Percentiles rank a stretch among this genome's conserved stretches.
Conservation (phyloP, 2,329 filamentous ascomycete genomes). For the Aspergillus spinulosporus region DNA sequence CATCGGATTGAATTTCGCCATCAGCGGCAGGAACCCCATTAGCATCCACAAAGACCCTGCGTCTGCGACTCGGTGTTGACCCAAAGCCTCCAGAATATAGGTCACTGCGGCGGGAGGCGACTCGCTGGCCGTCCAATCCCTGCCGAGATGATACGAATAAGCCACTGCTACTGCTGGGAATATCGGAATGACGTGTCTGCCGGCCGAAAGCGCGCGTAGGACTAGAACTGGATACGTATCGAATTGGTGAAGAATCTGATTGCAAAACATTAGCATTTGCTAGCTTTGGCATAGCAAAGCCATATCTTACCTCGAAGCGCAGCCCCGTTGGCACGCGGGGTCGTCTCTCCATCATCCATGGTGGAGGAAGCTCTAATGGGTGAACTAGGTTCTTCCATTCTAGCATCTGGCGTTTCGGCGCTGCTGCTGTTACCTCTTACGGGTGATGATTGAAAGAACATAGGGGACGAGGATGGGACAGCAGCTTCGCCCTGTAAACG, state of each 20-base stretch:
- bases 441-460: slow-evolving; percentile 71
- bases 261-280: slow-evolving; percentile 4
- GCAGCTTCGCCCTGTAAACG: slow-evolving; percentile 41
- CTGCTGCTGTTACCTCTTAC: slow-evolving; percentile 45
- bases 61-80: slow-evolving; percentile 52
- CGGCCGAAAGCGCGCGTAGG: slow-evolving; percentile 62
- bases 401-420: slow-evolving; percentile 41
- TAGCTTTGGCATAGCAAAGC: neutral
- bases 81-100: slow-evolving; percentile 77
- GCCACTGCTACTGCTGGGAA: slow-evolving; percentile 79
- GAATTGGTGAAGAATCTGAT: slow-evolving; percentile 86
- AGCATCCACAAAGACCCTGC: slow-evolving; percentile 65
- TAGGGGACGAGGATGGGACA: slow-evolving; percentile 70
- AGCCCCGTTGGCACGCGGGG: slow-evolving; percentile 42
- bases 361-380: slow-evolving; percentile 44
- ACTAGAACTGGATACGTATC: slow-evolving; percentile 87
- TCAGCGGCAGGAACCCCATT: slow-evolving; percentile 60
- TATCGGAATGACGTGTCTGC: slow-evolving; percentile 65
- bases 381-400: slow-evolving; percentile 50
- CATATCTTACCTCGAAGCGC: slow-evolving; percentile 42
- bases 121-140: slow-evolving; percentile 50
- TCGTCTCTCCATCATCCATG: slow-evolving; percentile 45
- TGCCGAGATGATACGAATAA: slow-evolving; percentile 72
- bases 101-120: slow-evolving; percentile 72
- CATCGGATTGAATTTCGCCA: slow-evolving; percentile 56